These are phyloP conservation scores for Orobanche coerulescens DNA, from an alignment of 257 asterid species.

Conservation along the genomic window DNA sequence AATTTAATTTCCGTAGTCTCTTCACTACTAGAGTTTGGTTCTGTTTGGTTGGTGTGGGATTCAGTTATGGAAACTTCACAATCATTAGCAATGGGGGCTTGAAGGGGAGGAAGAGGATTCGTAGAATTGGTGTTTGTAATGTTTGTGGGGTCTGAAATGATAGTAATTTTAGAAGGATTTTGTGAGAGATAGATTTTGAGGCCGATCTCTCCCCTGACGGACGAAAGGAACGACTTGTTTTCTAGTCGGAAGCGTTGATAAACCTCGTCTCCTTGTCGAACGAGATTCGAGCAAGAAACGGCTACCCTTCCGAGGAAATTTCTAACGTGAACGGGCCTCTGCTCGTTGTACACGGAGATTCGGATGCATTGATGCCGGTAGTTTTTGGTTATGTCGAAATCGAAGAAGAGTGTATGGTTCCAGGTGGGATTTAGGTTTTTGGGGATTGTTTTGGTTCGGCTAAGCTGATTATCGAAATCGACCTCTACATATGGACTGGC, in stretches of 20 bases:
- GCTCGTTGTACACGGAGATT: slow-evolving; percentile 53
- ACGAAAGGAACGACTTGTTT: slow-evolving; percentile 39
- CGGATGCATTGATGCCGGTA: slow-evolving; percentile 33
- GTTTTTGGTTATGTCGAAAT: slow-evolving; percentile 31
- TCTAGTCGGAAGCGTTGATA: slow-evolving; percentile 58
- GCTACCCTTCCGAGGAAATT: slow-evolving; percentile 58
- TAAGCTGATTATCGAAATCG: slow-evolving; percentile 57
- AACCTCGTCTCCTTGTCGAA: slow-evolving; percentile 54
- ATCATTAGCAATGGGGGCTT: slow-evolving; percentile 19
- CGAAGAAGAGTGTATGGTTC: slow-evolving; percentile 53
- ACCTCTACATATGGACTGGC: slow-evolving; percentile 63
- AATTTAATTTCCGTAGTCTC: slow-evolving; percentile 23
- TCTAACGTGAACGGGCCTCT: slow-evolving; percentile 41
- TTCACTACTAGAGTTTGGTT: slow-evolving; percentile 10
- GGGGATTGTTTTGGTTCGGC: slow-evolving; percentile 52
- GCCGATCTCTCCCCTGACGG: slow-evolving; percentile 58
- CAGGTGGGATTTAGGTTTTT: slow-evolving; percentile 65
- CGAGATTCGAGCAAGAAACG: slow-evolving; percentile 54
- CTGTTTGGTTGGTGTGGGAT: slow-evolving; percentile 2
- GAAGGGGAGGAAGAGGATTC: too few species aligned
- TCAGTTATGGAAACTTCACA: slow-evolving; percentile 13
- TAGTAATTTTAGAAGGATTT: slow-evolving; percentile 21
- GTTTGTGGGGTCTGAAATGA: slow-evolving; percentile 19
- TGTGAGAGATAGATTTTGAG: slow-evolving; percentile 45
- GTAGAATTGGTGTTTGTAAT: neutral